Percentiles rank a stretch among this genome's conserved stretches.
Evolutionary conservation across 352 stramenopile species (phyloP).

Genomic region (Pythium dissotocum): DNA sequence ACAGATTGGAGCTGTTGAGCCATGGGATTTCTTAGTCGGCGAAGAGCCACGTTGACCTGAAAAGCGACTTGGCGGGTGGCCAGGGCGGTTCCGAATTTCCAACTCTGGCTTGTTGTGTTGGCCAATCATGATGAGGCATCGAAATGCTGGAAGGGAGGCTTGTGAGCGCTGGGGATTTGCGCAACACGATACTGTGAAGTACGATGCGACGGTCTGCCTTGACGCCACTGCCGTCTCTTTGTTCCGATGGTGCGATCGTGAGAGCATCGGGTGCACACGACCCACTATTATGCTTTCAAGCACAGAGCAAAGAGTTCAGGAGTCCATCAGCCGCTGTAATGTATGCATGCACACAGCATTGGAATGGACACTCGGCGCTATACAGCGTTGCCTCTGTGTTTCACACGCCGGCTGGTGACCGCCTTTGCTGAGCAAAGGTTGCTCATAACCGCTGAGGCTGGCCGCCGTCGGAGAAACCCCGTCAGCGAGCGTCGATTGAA

Average conservation of each 20-base stretch:
- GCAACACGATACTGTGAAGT: too few species aligned
- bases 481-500: not conserved
- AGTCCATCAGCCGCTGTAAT: too few species aligned
- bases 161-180: too few species aligned
- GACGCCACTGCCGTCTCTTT: too few species aligned
- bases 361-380: not conserved
- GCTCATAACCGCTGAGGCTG: not conserved
- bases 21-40: not conserved
- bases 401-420: constrained; percentile 1
- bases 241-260: too few species aligned
- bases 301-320: too few species aligned
- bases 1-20: not conserved
- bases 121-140: not conserved
- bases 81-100: not conserved
- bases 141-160: not conserved
- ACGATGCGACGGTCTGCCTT: not conserved
- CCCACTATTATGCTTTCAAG: too few species aligned
- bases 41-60: not conserved
- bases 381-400: not conserved
- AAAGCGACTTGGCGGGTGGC: not conserved
- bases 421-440: not conserved
- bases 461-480: not conserved
- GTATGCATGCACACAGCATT: not conserved
- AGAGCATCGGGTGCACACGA: too few species aligned
- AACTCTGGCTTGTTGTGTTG: not conserved